Conservation (phyloP, 208 protist species). For the Zelonia costaricensis region DNA sequence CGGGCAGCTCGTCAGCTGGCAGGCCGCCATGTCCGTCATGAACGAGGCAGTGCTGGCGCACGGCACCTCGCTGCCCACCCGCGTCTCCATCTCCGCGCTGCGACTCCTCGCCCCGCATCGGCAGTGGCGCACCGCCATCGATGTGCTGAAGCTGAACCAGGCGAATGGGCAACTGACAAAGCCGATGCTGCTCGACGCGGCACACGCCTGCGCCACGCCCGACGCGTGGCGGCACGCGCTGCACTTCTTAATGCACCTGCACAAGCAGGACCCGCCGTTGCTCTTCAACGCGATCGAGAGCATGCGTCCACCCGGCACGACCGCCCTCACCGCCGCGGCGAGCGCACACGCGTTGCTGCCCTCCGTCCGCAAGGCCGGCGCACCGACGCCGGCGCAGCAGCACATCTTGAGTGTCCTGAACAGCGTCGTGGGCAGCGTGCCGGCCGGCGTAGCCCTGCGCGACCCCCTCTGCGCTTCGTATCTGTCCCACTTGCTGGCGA, state of each 20-base stretch:
- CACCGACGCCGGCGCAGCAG: constrained; percentile 48
- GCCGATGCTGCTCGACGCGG: constrained; percentile 75
- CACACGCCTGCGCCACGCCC: constrained; percentile 57
- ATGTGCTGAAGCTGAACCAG: constrained; percentile 60
- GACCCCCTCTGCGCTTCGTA: constrained; percentile 71
- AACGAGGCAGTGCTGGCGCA: constrained; percentile 68
- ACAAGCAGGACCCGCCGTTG: constrained; percentile 55
- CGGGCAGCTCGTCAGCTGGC: constrained; percentile 55
- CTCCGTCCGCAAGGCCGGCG: not conserved
- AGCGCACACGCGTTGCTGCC: constrained; percentile 40
- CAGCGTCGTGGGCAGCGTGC: constrained; percentile 58
- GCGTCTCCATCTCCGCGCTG: constrained; percentile 63
- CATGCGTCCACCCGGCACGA: constrained; percentile 59
- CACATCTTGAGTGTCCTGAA: constrained; percentile 61
- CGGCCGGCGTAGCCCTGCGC: constrained; percentile 43
- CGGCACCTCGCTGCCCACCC: constrained; percentile 57
- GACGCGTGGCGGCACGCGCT: constrained; percentile 56
- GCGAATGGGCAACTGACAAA: constrained; percentile 70
- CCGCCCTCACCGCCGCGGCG: constrained; percentile 26
- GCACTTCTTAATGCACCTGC: constrained; percentile 54
- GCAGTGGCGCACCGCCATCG: constrained; percentile 55
- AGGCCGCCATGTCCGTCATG: constrained; percentile 59
- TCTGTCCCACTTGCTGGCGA: constrained; percentile 73
- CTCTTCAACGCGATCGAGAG: constrained; percentile 66
- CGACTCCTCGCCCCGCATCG: constrained; percentile 72